Evolutionary conservation across 2,329 filamentous ascomycete genomes (phyloP), one percentile per base, ranked within the genome.

Genomic region (Aureobasidium sp.): DNA sequence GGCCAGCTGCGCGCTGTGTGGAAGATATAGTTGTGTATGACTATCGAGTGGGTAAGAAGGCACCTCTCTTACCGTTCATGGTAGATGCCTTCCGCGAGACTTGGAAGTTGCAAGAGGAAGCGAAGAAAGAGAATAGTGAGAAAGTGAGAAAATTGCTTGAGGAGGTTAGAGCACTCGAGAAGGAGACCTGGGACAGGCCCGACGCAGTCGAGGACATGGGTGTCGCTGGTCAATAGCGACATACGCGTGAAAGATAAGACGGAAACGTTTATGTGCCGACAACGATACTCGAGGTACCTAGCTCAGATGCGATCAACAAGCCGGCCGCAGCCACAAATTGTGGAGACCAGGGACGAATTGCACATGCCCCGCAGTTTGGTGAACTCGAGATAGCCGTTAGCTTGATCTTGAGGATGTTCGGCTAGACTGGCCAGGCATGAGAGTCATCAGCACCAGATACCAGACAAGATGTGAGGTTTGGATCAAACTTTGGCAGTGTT

Each of bases 21-120:
- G 92, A 97, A 74, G 89, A 93, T 67, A 84, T 90, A 63, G 87
- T 89, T 10, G 79, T 90, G 0, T 95, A 94, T 74, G 88, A 96
- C 75, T 90, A 91, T 72, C 76, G 72, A 34, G 71, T 74, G 29
- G 82, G 76, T 10, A 79, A 76, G 70, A 89, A 87, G 74, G 79
- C 79, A 1, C 69, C 77, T 2, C 72, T 90, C 50, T 80, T 79
- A 53, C 75, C 78, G 0, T 90, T 87, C 67, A 84, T 89, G 77
- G 70, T 84, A 48, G 77, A 82, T 8, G 80, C 83, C 51, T 85
- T 91, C 68, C 74, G 76, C 60, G 74, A 80, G 52, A 84, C 82
- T 15, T 89, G 82, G 77, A 73, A 77, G 47, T 71, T 83, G 66
- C 88, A 92, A 71, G 81, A 88, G 70, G 76, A 80, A 56, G 82